Evolutionary conservation across 2,329 filamentous ascomycete genomes (phyloP), one percentile per base, ranked within the genome.

Genomic region (Fusarium newnesense): DNA sequence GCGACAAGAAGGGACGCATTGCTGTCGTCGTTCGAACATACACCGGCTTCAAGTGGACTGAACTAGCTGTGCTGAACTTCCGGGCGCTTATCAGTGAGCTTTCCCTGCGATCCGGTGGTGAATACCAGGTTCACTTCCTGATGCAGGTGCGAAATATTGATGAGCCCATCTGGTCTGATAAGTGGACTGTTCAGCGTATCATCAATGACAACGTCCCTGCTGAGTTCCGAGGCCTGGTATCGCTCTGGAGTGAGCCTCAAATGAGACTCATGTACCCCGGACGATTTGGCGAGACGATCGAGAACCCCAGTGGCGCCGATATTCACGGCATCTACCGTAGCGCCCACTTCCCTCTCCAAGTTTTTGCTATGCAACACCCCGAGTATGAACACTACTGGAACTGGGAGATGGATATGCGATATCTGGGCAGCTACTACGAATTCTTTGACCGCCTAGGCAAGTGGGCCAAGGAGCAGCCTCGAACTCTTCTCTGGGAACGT

Each of bases 131-230:
- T 7, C 94, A 96, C 80, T 94, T 97, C 79, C 85, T 97, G 40
- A 88, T 97, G 43, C 94, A 97, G 75, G 93, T 97, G 73, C 94
- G 94, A 76, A 92, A 97, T 80, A 88, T 93, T 75, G 90, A 93
- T 76, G 84, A 91, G 46, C 93, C 92, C 49, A 94, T 97, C 74
- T 97, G 93, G 93, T 90, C 93, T 1, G 94, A 96, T 76, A 89
- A 93, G 24, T 87, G 88, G 37, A 92, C 91, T 1, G 94, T 94
- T 66, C 88, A 94, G 75, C 86, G 88, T 21, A 89, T 96, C 77
- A 85, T 97, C 78, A 87, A 90, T 79, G 84, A 88, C 78, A 87
- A 92, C 76, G 82, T 93, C 76, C 86, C 93, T 1, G 85, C 88
- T 67, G 93, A 96, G 78, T 97, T 97, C 81, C 93, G 92, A 79